A percentile compares a stretch with the other conserved stretches of the same genome.
phyloP scores from a whole-genome alignment of 2,329 filamentous ascomycete genomes.

The Diaporthe citri region DNA sequence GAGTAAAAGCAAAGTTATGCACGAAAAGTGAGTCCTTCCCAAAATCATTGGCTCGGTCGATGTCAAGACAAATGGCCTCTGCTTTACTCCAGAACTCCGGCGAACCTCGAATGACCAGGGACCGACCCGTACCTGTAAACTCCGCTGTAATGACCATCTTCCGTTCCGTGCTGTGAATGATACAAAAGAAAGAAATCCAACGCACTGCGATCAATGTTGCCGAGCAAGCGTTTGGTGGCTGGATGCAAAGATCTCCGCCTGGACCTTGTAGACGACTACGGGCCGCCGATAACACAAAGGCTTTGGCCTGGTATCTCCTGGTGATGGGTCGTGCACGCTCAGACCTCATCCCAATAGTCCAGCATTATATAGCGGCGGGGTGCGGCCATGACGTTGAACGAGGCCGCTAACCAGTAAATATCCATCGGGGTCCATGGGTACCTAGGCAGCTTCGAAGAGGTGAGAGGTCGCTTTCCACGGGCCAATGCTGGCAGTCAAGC shows the following conservation, averaged over 20 bases:
- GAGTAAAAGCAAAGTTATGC: constrained; percentile 19
- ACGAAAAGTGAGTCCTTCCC: constrained; percentile 19
- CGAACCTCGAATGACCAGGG: constrained; percentile 6
- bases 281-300: not conserved
- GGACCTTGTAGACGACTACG: not conserved
- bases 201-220: constrained; percentile 4
- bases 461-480: not conserved
- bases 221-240: not conserved
- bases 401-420: not conserved
- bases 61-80: constrained; percentile 18
- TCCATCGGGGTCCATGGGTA: not conserved
- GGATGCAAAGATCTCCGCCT: not conserved
- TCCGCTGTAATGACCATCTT: constrained; percentile 20
- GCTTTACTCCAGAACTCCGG: constrained; percentile 37
- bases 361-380: not conserved
- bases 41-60: constrained; percentile 6
- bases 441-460: not conserved
- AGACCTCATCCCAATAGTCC: not conserved
- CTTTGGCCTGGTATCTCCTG: not conserved
- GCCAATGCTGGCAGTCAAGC: not conserved
- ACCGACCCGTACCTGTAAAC: not conserved
- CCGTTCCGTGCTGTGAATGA: constrained; percentile 7
- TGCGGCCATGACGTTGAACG: not conserved
- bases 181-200: constrained; percentile 12
- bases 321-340: not conserved